A percentile compares a stretch with the other conserved stretches of the same genome.
Evolutionary conservation across 371 early-diverging fungal genomes (phyloP).

Genomic region (Saksenaea vasiformis): DNA sequence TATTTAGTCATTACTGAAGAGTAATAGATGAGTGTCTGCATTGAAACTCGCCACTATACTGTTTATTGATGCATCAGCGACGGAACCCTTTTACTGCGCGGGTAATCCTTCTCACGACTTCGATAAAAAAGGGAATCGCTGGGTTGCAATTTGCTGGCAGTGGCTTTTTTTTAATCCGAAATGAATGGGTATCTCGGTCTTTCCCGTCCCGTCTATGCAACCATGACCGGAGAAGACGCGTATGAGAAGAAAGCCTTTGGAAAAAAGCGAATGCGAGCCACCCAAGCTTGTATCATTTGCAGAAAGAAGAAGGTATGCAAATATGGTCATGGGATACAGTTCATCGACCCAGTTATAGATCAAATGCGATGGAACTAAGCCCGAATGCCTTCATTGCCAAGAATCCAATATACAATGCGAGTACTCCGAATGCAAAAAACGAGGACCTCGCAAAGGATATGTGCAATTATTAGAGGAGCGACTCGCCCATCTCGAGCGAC

Average conservation of each 20-base stretch:
- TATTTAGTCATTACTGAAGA: too few species aligned
- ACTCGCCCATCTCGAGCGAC: constrained; percentile 64
- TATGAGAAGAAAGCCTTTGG: neutral
- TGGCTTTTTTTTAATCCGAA: neutral
- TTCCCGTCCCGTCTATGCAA: neutral
- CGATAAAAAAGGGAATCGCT: too few species aligned
- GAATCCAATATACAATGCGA: constrained; percentile 68
- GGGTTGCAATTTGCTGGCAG: neutral
- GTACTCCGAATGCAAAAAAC: constrained; percentile 72
- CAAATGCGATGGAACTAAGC: constrained; percentile 80
- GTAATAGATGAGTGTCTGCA: too few species aligned
- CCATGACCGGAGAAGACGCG: constrained; percentile 2
- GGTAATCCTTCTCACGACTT: neutral
- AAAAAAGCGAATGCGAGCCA: constrained; percentile 68
- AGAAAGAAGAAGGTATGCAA: constrained; percentile 70
- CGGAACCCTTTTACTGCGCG: neutral
- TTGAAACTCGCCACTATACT: too few species aligned
- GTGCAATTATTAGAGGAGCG: constrained; percentile 73
- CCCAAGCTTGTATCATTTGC: constrained; percentile 83
- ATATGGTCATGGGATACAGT: neutral
- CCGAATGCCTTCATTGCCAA: constrained; percentile 78
- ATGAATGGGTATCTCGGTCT: neutral
- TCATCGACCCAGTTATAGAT: constrained; percentile 40
- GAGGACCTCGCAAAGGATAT: constrained; percentile 83
- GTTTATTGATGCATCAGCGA: too few species aligned